Base-by-base conservation (phyloP, 1,139 yeast species). In the Hemisphaericaspora xylanilytica region DNA sequence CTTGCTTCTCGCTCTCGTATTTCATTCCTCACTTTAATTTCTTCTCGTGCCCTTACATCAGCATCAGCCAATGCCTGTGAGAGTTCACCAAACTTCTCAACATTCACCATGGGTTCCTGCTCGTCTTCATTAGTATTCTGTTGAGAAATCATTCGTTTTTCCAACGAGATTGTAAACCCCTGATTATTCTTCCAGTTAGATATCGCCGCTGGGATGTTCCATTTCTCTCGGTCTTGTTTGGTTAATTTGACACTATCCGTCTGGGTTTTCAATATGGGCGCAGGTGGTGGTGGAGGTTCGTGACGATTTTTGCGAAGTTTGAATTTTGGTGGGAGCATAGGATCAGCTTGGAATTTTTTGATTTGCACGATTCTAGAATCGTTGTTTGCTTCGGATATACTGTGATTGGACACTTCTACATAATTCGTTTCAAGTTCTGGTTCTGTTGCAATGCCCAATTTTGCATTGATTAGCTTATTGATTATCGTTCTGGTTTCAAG, bases 181-280 rank as follows among this genome's bases (percentile, higher is more conserved):
- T 85, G 85, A 18, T 92, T 88, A 58, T 92, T 92, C 59, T 90
- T 90, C 98, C 98, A 92, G 58, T 88, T 89, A 1, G 97, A 90
- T 1, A 92, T 78, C 1, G 95, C 89, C 0, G 96, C 83, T 0
- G 98, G 97, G 21, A 92, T 88, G 36, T 75, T 74, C 97, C 97
- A 92, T 44, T 80, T 76, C 27, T 77, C 81, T 44, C 81, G 83
- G 42, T 89, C 96, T 50, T 84, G 88, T 29, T 80, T 80, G 0
- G 92, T 77, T n/a, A 85, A 58, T 49, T 74, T 80, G 4, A 51
- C 47, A 3, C 51, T 48, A 29, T 49, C 51, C 11, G 53, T 46
- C 28, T 51, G 26, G n/a, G 8, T 48, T 41, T 67, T 67, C 32
- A 70, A 51, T 12, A 70, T 55, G 3, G 75, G 75, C 0, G 89